phyloP scores from a whole-genome alignment of 805 yeast genomes.

The Lipomyces oligophaga region DNA sequence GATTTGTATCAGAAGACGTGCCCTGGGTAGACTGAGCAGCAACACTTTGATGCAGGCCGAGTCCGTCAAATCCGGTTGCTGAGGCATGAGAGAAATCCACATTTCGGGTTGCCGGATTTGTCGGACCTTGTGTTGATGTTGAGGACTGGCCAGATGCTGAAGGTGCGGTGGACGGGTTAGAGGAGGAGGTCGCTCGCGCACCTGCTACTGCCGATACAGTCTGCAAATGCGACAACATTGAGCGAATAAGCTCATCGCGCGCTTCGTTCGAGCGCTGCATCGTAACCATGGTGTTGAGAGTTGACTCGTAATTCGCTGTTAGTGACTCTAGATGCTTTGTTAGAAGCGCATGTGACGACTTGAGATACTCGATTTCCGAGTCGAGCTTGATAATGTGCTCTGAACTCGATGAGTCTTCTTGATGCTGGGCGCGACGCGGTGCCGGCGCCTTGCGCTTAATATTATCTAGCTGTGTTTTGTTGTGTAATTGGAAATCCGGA shows the following conservation, averaged over 20 bases:
- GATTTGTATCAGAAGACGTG: constrained; percentile 13
- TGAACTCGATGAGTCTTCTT: constrained; percentile 11
- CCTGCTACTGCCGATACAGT: constrained; percentile 2
- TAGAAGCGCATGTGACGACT: constrained; percentile 15
- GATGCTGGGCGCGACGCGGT: constrained; percentile 18
- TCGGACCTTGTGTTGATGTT: neutral
- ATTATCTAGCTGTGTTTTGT: constrained; percentile 74
- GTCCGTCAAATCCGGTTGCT: constrained; percentile 19
- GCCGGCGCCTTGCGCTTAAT: constrained; percentile 50
- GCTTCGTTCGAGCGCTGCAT: constrained; percentile 30
- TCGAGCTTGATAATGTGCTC: constrained; percentile 24
- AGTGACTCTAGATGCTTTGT: constrained; percentile 25
- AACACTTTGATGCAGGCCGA: constrained; percentile 5
- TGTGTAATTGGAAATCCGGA: constrained; percentile 76
- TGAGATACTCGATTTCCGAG: constrained; percentile 27
- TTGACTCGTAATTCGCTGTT: constrained; percentile 20
- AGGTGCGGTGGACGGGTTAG: neutral
- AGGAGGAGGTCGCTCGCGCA: constrained; percentile 1
- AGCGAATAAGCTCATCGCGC: constrained; percentile 28
- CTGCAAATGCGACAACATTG: constrained; percentile 22
- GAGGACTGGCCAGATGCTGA: constrained; percentile 1
- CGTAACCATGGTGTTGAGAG: constrained; percentile 23
- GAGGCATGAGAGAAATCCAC: constrained; percentile 18
- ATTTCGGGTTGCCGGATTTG: constrained; percentile 13
- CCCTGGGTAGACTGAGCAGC: constrained; percentile 4